These are phyloP conservation scores for Potentilla sterilis DNA, from an alignment of 306 rosid genomes.

Conservation along the genomic window DNA sequence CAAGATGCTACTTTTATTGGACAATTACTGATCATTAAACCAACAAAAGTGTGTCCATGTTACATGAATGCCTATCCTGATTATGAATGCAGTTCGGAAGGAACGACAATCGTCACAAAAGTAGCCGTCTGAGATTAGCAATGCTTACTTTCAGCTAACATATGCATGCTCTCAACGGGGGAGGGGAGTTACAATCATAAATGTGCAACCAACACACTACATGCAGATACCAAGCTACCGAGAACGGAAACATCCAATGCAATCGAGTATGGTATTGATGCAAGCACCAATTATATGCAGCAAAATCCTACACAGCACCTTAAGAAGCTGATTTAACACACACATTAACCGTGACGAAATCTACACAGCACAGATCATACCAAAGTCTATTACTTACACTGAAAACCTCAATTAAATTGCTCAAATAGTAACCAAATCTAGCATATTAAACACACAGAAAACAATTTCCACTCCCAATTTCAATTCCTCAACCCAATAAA, in stretches of 20 bases:
- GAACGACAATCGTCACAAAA: neutral
- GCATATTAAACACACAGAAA: neutral
- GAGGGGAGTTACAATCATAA: neutral
- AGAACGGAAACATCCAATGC: neutral
- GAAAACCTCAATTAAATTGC: neutral
- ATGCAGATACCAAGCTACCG: neutral
- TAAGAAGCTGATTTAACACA: neutral
- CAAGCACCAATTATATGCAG: neutral
- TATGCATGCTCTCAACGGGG: neutral
- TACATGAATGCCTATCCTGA: neutral
- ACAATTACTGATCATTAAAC: neutral
- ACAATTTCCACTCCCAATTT: neutral
- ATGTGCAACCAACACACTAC: neutral
- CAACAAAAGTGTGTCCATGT: neutral
- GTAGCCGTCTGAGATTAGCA: neutral
- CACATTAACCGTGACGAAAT: neutral
- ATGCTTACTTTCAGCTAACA: neutral
- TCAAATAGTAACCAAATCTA: neutral
- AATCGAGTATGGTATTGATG: neutral
- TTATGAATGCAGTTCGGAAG: neutral
- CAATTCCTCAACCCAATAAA: constrained; percentile 1
- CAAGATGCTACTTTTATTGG: neutral
- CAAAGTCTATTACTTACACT: neutral
- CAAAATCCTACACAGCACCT: neutral
- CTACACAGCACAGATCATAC: neutral